Evolutionary conservation across 352 stramenopile genomes (phyloP).

Genomic region (Phytopythium aichiense): DNA sequence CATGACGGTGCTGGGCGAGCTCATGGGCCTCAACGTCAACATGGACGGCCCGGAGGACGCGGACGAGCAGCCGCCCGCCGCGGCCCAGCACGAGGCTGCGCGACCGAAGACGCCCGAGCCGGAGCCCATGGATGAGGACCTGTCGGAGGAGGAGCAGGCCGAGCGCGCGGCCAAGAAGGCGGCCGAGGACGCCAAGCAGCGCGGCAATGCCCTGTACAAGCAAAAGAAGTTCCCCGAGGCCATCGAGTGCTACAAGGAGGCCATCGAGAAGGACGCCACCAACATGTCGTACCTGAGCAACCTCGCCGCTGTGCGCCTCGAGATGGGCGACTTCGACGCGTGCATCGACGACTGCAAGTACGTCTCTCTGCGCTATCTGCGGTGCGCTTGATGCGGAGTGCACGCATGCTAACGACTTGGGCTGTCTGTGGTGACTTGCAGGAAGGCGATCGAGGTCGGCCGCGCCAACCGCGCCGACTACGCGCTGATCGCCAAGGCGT

Average conservation of each 20-base stretch:
- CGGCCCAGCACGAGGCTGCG: conserved; percentile 14
- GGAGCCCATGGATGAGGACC: conserved; percentile 79
- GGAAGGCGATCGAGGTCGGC: conserved; percentile 95
- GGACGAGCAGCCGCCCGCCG: conserved; percentile 47
- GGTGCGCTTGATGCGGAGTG: background rate
- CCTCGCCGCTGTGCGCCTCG: conserved; percentile 96
- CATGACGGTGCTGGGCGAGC: conserved; percentile 84
- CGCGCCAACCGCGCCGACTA: conserved; percentile 94
- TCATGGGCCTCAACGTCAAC: conserved; percentile 81
- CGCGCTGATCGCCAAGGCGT: conserved; percentile 94
- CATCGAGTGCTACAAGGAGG: conserved; percentile 95
- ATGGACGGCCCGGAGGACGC: conserved; percentile 45
- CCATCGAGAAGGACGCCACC: conserved; percentile 91
- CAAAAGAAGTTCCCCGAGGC: conserved; percentile 93
- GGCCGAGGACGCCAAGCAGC: conserved; percentile 91
- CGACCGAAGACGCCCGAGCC: conserved; percentile 33
- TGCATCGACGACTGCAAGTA: conserved; percentile 93
- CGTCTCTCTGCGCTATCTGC: conserved; percentile 15
- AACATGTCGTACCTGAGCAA: conserved; percentile 99
- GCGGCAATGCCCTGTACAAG: conserved; percentile 98
- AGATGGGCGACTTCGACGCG: conserved; percentile 93
- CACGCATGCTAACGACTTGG: background rate
- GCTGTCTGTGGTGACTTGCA: conserved; percentile 4
- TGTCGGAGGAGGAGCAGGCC: conserved; percentile 83
- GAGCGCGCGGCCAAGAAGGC: conserved; percentile 54